A percentile compares a stretch with the other conserved stretches of the same genome.
Conservation (phyloP, 495 filamentous ascomycete species). For the Rhypophila decipiens region DNA sequence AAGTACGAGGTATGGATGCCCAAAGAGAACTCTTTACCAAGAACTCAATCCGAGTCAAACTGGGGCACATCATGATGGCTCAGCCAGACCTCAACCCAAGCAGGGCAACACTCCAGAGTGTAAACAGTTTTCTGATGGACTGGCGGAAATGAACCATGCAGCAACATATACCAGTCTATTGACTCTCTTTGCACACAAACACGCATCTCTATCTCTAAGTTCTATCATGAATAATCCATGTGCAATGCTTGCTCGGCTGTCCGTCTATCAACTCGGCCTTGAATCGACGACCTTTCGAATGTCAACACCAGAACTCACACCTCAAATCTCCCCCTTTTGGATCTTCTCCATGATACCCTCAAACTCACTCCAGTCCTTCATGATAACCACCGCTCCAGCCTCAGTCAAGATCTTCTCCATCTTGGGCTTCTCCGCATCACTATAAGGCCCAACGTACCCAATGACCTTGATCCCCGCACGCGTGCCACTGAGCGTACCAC, state of each 20-base stretch:
- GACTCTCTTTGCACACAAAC: slow-evolving; percentile 4
- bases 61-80: slow-evolving; percentile 71
- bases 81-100: slow-evolving; percentile 72
- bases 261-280: no score
- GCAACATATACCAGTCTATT: neutral
- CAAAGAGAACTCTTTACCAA: slow-evolving; percentile 53
- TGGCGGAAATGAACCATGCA: slow-evolving; percentile 23
- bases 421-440: slow-evolving; percentile 58
- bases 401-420: slow-evolving; percentile 67
- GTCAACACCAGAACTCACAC: neutral
- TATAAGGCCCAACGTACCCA: slow-evolving; percentile 83
- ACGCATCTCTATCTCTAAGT: neutral
- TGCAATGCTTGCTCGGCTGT: no score
- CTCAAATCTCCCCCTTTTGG: slow-evolving; percentile 35
- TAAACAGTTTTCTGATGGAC: slow-evolving; percentile 83
- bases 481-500: slow-evolving; percentile 72
- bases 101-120: slow-evolving; percentile 72
- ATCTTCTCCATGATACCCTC: slow-evolving; percentile 60
- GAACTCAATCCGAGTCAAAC: slow-evolving; percentile 62
- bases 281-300: neutral
- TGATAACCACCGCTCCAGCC: slow-evolving; percentile 66
- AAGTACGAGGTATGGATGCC: slow-evolving; percentile 9
- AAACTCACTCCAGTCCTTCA: slow-evolving; percentile 86
- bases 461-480: slow-evolving; percentile 78
- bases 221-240: no score